Conservation (phyloP, 306 rosid species). For the Quercus parvula region DNA sequence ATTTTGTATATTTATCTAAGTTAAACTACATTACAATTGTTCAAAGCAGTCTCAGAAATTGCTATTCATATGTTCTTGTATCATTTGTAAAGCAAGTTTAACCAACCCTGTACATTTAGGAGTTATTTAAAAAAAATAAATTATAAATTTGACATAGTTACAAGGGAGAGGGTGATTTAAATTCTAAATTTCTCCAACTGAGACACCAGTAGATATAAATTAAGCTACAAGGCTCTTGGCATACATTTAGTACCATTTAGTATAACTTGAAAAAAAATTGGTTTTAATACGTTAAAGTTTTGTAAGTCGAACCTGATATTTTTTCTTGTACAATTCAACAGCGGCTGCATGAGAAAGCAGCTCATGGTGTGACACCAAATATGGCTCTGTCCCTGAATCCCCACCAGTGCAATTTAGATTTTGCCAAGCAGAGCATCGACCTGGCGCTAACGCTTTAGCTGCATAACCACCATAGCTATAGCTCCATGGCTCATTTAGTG, state of each 20-base stretch:
- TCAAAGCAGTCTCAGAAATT: too few species aligned
- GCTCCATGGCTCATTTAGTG: constrained; percentile 23
- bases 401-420: constrained; percentile 25
- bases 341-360: constrained; percentile 32
- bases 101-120: too few species aligned
- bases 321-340: background rate
- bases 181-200: too few species aligned
- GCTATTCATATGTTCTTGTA: too few species aligned
- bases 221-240: too few species aligned
- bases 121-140: too few species aligned
- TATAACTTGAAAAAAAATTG: background rate
- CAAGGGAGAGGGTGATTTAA: too few species aligned
- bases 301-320: constrained; percentile 19
- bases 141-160: too few species aligned
- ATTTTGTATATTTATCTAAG: too few species aligned
- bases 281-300: background rate
- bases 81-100: too few species aligned
- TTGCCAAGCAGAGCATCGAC: constrained; percentile 21
- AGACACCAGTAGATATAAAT: too few species aligned
- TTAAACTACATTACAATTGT: too few species aligned
- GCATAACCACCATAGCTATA: constrained; percentile 20
- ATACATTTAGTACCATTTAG: background rate
- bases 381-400: constrained; percentile 30
- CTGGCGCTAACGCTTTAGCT: background rate
- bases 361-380: constrained; percentile 24